Conservation (phyloP, 345 rosid genomes). For the Turritis glabra region DNA sequence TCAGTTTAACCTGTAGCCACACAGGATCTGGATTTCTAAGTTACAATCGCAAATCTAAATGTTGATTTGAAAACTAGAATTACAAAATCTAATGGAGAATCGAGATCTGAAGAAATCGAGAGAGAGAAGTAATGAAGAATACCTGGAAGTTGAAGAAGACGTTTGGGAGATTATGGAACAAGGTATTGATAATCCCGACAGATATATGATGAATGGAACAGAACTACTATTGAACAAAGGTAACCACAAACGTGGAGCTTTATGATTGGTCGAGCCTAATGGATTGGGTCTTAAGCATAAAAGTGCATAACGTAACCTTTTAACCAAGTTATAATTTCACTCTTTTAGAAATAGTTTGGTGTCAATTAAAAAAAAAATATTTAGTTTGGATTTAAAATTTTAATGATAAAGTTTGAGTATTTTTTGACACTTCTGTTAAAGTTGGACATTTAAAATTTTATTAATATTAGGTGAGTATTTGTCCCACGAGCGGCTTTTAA, state of each 20-base stretch:
- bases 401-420: no score
- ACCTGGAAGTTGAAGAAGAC: background rate
- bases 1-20: background rate
- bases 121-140: background rate
- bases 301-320: slow-evolving; percentile 6
- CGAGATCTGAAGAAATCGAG: background rate
- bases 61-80: background rate
- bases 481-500: no score
- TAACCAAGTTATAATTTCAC: background rate
- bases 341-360: background rate
- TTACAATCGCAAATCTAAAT: background rate
- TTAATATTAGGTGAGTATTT: no score
- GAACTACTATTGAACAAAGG: background rate
- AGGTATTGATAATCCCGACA: background rate
- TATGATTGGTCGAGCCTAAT: background rate
- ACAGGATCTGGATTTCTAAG: background rate
- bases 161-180: background rate
- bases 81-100: slow-evolving; percentile 1
- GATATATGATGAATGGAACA: background rate
- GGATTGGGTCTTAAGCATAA: slow-evolving; percentile 23
- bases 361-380: no score
- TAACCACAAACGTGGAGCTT: slow-evolving; percentile 5
- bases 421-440: no score
- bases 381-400: no score
- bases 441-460: no score